These are phyloP conservation scores for Chaetomiaceae sp. DNA, from an alignment of 2,329 filamentous ascomycete genomes.

Conservation along the genomic window DNA sequence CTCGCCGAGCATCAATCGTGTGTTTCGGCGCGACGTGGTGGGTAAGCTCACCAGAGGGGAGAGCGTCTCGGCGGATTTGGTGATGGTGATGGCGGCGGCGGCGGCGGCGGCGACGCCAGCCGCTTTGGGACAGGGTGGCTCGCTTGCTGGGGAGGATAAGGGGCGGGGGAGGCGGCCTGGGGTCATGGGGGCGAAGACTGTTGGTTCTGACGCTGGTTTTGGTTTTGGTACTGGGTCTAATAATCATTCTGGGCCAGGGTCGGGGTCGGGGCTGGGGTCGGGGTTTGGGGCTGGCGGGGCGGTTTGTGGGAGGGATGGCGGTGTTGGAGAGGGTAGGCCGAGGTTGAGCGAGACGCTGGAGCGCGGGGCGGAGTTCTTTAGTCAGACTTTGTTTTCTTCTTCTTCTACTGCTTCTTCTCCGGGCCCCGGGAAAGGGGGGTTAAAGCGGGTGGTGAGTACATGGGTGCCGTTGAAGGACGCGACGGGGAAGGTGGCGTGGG, in stretches of 20 bases:
- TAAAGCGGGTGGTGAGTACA: constrained; percentile 29
- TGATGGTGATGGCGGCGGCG: too few species aligned
- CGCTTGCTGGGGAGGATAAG: too few species aligned
- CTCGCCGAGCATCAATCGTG: constrained; percentile 40
- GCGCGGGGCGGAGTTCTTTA: constrained; percentile 18
- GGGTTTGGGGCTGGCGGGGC: too few species aligned
- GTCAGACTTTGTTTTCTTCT: constrained; percentile 12
- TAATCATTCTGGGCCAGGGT: too few species aligned
- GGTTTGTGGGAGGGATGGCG: neutral
- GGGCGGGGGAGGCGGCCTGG: too few species aligned
- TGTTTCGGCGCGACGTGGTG: constrained; percentile 43
- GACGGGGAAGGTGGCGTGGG: constrained; percentile 32
- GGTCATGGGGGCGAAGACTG: too few species aligned
- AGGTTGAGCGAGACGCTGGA: constrained; percentile 21
- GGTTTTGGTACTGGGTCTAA: neutral
- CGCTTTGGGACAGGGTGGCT: too few species aligned
- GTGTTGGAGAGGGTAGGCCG: neutral
- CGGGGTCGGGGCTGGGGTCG: too few species aligned
- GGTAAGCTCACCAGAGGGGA: constrained; percentile 32
- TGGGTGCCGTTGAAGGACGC: constrained; percentile 36
- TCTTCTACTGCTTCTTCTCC: too few species aligned
- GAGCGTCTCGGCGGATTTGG: constrained; percentile 12
- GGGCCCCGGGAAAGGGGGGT: constrained; percentile 1
- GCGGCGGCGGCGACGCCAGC: too few species aligned
- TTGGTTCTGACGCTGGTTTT: neutral